Evolutionary conservation across 805 yeast genomes (phyloP).

Genomic region (Metschnikowia vanudenii): DNA sequence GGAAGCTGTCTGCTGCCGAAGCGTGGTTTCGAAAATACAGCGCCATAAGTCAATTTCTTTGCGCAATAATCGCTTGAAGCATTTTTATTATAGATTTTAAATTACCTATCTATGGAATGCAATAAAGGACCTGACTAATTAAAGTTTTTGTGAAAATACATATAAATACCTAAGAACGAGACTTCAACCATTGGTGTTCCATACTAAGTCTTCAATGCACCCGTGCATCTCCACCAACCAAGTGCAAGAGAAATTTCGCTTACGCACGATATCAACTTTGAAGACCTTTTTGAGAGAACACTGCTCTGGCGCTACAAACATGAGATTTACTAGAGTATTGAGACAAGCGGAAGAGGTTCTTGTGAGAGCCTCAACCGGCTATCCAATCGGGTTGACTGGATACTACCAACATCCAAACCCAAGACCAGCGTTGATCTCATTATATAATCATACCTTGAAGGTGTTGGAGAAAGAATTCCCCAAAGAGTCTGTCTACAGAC

Average conservation of each 20-base stretch:
- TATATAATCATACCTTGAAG: conserved; percentile 67
- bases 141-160: too few relatives aligned
- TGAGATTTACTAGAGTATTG: conserved; percentile 44
- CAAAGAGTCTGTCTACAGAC: conserved; percentile 68
- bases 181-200: background rate
- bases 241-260: conserved; percentile 11
- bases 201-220: conserved; percentile 1
- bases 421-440: conserved; percentile 68
- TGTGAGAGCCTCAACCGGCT: conserved; percentile 57
- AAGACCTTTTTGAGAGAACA: conserved; percentile 1
- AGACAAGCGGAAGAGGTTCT: conserved; percentile 52
- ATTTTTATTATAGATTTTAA: too few relatives aligned
- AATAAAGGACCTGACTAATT: too few relatives aligned
- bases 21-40: too few relatives aligned
- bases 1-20: too few relatives aligned
- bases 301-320: conserved; percentile 13
- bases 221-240: conserved; percentile 22
- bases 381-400: conserved; percentile 83
- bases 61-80: too few relatives aligned
- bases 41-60: too few relatives aligned
- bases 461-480: conserved; percentile 64
- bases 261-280: conserved; percentile 2
- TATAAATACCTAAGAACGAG: too few relatives aligned
- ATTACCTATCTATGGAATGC: too few relatives aligned
- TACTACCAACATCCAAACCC: conserved; percentile 79